Evolutionary conservation across 176 grass and related monocot species (phyloP).

Genomic region (Oryza officinalis): DNA sequence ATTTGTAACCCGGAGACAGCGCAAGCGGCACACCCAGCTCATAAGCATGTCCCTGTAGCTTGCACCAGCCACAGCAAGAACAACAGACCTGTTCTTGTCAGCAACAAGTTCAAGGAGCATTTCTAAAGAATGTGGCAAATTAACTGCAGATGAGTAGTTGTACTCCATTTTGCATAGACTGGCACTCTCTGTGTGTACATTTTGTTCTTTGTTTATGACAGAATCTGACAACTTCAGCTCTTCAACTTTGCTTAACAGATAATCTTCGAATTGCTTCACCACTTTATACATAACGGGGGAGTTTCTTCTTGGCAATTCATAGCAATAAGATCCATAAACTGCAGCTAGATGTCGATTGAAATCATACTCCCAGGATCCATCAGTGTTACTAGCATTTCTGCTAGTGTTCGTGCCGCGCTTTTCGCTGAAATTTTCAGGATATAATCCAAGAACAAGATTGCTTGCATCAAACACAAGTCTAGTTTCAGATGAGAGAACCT

Average conservation of each 20-base stretch:
- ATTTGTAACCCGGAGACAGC: conserved; percentile 56
- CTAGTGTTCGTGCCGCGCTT: background rate
- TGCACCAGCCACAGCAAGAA: conserved; percentile 80
- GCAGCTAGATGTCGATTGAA: conserved; percentile 64
- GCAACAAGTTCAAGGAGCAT: conserved; percentile 47
- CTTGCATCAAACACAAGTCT: conserved; percentile 67
- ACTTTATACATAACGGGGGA: conserved; percentile 41
- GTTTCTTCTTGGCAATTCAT: conserved; percentile 17
- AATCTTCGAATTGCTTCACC: conserved; percentile 49
- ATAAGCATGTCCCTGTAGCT: conserved; percentile 95
- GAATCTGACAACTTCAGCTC: conserved; percentile 15
- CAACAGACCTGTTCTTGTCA: conserved; percentile 57
- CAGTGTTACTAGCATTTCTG: background rate
- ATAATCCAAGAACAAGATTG: conserved; percentile 50
- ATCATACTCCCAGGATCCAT: conserved; percentile 45
- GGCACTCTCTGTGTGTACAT: background rate
- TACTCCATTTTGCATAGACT: background rate
- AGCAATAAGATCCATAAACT: conserved; percentile 68
- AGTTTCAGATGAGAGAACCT: conserved; percentile 73
- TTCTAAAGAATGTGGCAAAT: conserved; percentile 51
- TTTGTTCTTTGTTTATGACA: conserved; percentile 23
- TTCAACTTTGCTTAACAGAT: conserved; percentile 53
- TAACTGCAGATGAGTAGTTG: conserved; percentile 3
- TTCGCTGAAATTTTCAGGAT: conserved; percentile 42
- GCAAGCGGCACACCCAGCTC: conserved; percentile 87